phyloP scores from a whole-genome alignment of 768 basidiomycete genomes.

The Naematelia aurantialba region DNA sequence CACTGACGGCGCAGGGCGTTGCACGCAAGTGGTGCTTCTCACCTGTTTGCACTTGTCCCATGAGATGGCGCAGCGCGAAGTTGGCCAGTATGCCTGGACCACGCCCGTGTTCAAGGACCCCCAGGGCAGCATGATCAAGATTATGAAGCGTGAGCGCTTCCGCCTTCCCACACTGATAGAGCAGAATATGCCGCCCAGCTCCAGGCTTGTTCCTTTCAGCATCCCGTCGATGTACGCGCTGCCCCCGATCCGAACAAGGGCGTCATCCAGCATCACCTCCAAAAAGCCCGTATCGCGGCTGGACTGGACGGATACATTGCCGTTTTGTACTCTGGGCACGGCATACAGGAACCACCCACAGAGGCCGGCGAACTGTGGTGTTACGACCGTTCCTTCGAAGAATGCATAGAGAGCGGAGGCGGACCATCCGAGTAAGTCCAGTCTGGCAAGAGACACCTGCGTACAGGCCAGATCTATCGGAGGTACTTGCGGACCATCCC shows the following conservation, averaged over 20 bases:
- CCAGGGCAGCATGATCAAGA: conserved; percentile 32
- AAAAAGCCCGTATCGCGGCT: conserved; percentile 33
- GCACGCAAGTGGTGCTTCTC: conserved; percentile 39
- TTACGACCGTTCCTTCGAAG: conserved; percentile 41
- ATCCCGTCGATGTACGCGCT: background rate
- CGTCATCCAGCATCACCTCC: conserved; percentile 37
- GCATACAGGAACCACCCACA: conserved; percentile 45
- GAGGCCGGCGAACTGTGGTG: conserved; percentile 46
- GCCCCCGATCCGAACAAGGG: conserved; percentile 37
- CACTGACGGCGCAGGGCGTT: conserved; percentile 10
- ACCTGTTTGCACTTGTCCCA: conserved; percentile 41
- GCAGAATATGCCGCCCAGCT: conserved; percentile 7
- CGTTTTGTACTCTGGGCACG: conserved; percentile 39
- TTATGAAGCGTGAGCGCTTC: conserved; percentile 41
- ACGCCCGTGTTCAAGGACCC: conserved; percentile 33
- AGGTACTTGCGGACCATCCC: no score
- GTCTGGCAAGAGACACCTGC: no score
- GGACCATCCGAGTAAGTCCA: conserved; percentile 39
- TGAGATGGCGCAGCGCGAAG: conserved; percentile 36
- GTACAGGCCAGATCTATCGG: background rate
- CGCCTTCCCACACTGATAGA: conserved; percentile 14
- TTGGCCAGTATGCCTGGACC: conserved; percentile 39
- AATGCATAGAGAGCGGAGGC: conserved; percentile 27
- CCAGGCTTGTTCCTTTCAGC: background rate
- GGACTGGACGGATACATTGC: conserved; percentile 35